A percentile compares a stretch with the other conserved stretches of the same genome.
These are phyloP conservation scores for Aspergillus sp. DNA, from an alignment of 2,329 filamentous ascomycete species.

Conservation along the genomic window DNA sequence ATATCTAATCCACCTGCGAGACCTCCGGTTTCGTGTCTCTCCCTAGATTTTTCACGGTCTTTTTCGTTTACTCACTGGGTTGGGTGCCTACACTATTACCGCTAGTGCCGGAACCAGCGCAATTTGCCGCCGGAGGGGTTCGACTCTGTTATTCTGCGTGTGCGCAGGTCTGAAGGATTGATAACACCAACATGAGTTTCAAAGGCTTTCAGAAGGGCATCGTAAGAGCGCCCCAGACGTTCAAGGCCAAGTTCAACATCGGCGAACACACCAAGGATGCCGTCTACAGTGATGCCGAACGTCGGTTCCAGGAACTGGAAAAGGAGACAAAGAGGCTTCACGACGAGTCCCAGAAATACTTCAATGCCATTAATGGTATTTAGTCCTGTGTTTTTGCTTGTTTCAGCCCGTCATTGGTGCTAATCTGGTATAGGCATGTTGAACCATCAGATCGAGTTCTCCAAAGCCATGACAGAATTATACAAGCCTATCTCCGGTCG, in stretches of 20 bases:
- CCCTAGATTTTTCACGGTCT: no score
- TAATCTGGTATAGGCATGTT: constrained; percentile 63
- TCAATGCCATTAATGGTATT: constrained; percentile 83
- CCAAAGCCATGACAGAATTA: constrained; percentile 87
- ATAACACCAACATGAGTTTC: constrained; percentile 68
- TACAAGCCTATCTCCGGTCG: constrained; percentile 98
- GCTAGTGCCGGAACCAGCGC: background rate
- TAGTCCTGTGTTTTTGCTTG: background rate
- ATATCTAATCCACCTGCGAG: no score
- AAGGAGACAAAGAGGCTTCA: constrained; percentile 93
- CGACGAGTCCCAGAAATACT: constrained; percentile 96
- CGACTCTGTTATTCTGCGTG: no score
- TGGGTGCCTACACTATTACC: no score
- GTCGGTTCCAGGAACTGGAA: constrained; percentile 89
- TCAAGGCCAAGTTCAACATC: constrained; percentile 90
- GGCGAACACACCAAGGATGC: constrained; percentile 93
- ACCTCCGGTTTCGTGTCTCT: no score
- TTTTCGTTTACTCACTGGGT: no score
- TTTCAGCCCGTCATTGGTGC: background rate
- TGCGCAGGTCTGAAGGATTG: background rate
- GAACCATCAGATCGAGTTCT: constrained; percentile 95
- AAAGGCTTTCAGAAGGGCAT: constrained; percentile 92
- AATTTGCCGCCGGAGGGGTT: background rate
- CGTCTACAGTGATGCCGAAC: constrained; percentile 89
- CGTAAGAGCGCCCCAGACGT: constrained; percentile 79